Conservation (phyloP, 73 alveolate species). For the Paramecium octaurelia region DNA sequence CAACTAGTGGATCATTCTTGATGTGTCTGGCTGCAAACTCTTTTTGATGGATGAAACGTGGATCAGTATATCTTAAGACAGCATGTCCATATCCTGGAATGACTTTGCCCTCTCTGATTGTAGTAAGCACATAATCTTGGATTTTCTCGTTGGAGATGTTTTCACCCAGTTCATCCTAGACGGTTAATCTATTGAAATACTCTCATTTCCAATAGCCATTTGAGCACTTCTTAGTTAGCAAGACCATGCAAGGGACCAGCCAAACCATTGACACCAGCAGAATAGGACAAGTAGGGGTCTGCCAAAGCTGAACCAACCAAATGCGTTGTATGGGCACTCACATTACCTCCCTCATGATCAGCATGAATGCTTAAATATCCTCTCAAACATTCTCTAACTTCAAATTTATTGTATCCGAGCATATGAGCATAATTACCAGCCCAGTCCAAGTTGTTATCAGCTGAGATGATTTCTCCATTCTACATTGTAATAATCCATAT, state of each 20-base stretch:
- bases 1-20: slow-evolving; percentile 63
- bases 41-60: slow-evolving; percentile 71
- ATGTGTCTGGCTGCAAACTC: slow-evolving; percentile 74
- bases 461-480: neutral
- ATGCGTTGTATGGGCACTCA: slow-evolving; percentile 87
- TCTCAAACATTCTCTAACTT: slow-evolving; percentile 79
- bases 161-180: slow-evolving; percentile 72
- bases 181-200: neutral
- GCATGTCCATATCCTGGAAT: slow-evolving; percentile 93
- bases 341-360: slow-evolving; percentile 95
- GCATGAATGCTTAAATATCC: slow-evolving; percentile 71
- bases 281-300: slow-evolving; percentile 87
- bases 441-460: slow-evolving; percentile 57
- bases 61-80: slow-evolving; percentile 84
- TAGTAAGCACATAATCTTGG: slow-evolving; percentile 63
- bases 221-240: slow-evolving; percentile 87
- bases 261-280: slow-evolving; percentile 90
- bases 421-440: slow-evolving; percentile 79
- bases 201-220: slow-evolving; percentile 75
- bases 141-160: slow-evolving; percentile 75
- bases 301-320: slow-evolving; percentile 91
- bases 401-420: slow-evolving; percentile 74
- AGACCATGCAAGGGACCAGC: slow-evolving; percentile 98
- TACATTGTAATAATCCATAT: neutral
- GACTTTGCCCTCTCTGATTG: slow-evolving; percentile 75